Evolutionary conservation across 176 grass and related monocot genomes (phyloP).

Genomic region (Lolium perenne): DNA sequence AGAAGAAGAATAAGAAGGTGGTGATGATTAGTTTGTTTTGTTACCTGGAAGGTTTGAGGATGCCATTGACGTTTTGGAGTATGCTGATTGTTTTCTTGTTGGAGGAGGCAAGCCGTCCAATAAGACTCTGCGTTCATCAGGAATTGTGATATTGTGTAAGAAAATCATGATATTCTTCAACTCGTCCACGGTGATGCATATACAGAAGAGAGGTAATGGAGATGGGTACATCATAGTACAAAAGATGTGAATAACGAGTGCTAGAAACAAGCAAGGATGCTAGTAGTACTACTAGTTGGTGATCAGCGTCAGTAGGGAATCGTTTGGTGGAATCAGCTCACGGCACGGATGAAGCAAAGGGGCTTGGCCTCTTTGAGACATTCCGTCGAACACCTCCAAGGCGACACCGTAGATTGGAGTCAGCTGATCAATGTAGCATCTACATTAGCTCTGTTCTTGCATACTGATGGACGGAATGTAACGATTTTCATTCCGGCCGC

Average conservation of each 20-base stretch:
- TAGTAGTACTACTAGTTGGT: no score
- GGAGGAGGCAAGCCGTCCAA: conserved; percentile 55
- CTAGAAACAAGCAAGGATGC: no score
- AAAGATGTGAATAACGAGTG: no score
- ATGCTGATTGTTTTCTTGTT: conserved; percentile 74
- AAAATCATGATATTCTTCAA: neutral
- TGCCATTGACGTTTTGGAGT: conserved; percentile 66
- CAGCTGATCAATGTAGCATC: neutral
- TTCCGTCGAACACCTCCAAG: no score
- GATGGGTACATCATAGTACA: no score
- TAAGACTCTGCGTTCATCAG: conserved; percentile 50
- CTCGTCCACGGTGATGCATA: neutral
- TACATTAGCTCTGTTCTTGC: neutral
- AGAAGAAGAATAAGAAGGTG: neutral
- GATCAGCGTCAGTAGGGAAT: no score
- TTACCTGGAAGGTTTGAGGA: conserved; percentile 84
- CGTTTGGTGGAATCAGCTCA: no score
- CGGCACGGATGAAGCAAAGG: no score
- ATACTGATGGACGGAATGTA: no score
- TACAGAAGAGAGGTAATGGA: neutral
- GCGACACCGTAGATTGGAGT: no score
- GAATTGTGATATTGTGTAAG: neutral
- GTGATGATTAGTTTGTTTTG: neutral
- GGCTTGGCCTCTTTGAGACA: neutral
- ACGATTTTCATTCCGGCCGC: no score